Evolutionary conservation across 2,329 filamentous ascomycete genomes (phyloP), one percentile per base, ranked within the genome.

Genomic region (Venturiaceae sp.): DNA sequence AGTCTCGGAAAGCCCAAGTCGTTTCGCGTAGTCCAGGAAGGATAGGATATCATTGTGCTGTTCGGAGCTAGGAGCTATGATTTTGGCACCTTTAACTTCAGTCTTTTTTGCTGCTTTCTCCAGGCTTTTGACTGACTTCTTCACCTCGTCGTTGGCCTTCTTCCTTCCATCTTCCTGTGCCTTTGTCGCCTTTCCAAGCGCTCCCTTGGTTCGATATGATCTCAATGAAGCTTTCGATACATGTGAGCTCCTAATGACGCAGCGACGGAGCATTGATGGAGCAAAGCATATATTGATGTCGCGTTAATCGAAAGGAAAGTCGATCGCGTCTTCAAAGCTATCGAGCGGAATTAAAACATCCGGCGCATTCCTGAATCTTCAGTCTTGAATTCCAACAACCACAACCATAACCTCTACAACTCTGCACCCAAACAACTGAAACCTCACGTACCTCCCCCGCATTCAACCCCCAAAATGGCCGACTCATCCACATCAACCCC

Each of bases 21-120:
- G 79, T 21, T 77, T 68, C 5, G 84, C 84, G 68, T 91, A 84
- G 28, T 78, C 74, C 30, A 87, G 69, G 68, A 90, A 92, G 0
- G 84, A 82, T 1, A 75, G 63, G 3, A 90, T 76, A 65, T 86
- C 80, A 63, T 82, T 74, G 69, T 92, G 88, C 50, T 82, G 70
- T 19, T 60, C 55, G 16, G 69, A 71, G 37, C 69, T 70, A 9
- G 65, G 68, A 3, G 59, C 39, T 41, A 61, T 58, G 21, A 19
- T 23, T 34, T 23, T 37, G 41, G 55, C 16, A 11, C 13, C 7
- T 26, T 34, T 23, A 6, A 36, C 11, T 11, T 26, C 6, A 11
- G 28, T 44, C 53, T 39, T 28, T 13, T 41, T 28, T 41, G 34
- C 21, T 2, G 21, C 3, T 36, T 44, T 53, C 34, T 53, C 30